These are phyloP conservation scores for Microstegium vimineum DNA, from an alignment of 176 grass and related monocot genomes.

Conservation along the genomic window DNA sequence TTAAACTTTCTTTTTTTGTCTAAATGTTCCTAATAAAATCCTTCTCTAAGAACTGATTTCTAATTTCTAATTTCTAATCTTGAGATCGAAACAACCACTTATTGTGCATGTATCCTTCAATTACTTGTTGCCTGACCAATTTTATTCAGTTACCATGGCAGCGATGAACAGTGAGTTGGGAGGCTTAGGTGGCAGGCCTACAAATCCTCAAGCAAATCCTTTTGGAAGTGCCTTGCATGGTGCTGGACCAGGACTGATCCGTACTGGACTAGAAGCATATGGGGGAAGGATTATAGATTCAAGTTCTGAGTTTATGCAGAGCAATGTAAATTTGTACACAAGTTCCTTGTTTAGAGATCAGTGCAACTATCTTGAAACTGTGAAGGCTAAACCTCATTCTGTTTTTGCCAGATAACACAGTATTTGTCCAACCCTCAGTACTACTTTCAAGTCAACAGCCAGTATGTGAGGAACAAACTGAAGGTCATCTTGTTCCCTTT, in stretches of 20 bases:
- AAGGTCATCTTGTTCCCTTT: slow-evolving; percentile 84
- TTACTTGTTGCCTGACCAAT: slow-evolving; percentile 16
- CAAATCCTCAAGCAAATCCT: slow-evolving; percentile 44
- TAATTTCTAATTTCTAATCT: too few relatives aligned
- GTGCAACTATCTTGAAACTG: neutral
- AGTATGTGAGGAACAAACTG: slow-evolving; percentile 84
- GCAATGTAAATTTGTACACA: slow-evolving; percentile 51
- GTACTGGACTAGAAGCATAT: slow-evolving; percentile 62
- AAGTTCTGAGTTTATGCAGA: slow-evolving; percentile 82
- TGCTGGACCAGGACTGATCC: slow-evolving; percentile 67
- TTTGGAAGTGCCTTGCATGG: slow-evolving; percentile 78
- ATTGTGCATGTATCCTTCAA: neutral
- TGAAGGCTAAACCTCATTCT: neutral
- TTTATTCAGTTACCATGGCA: slow-evolving; percentile 28
- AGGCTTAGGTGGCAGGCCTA: slow-evolving; percentile 14
- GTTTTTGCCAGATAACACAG: slow-evolving; percentile 44
- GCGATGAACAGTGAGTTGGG: slow-evolving; percentile 41
- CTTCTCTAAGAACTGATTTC: neutral
- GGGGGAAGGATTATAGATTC: slow-evolving; percentile 64
- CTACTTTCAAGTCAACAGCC: slow-evolving; percentile 89
- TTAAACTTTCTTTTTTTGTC: neutral
- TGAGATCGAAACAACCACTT: neutral
- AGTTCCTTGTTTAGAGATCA: neutral
- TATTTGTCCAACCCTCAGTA: slow-evolving; percentile 78
- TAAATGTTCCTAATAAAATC: neutral